These are phyloP conservation scores for Handroanthus guayacan DNA, from an alignment of 257 asterid species.

Conservation along the genomic window DNA sequence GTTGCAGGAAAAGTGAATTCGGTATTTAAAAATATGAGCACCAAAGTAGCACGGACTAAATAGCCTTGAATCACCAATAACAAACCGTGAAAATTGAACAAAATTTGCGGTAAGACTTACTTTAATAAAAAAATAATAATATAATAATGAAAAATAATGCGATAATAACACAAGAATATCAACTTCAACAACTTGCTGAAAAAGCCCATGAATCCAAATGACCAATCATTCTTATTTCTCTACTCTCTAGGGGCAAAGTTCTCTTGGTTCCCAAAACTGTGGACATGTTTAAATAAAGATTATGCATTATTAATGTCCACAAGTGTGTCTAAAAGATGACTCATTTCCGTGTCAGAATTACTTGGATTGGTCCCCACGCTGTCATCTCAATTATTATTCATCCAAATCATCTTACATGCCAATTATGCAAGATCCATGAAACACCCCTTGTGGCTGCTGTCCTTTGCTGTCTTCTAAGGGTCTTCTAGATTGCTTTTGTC, in stretches of 20 bases:
- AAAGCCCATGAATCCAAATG: constrained; percentile 12
- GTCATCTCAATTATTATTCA: constrained; percentile 17
- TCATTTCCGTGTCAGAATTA: constrained; percentile 54
- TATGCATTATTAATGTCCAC: constrained; percentile 30
- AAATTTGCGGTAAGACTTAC: too few species aligned
- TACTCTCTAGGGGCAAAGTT: constrained; percentile 5
- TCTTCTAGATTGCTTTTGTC: constrained; percentile 2
- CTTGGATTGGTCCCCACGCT: constrained; percentile 36
- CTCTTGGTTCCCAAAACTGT: constrained; percentile 31
- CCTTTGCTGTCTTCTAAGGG: constrained; percentile 25
- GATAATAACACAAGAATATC: background rate
- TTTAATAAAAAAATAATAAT: too few species aligned
- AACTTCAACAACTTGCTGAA: background rate
- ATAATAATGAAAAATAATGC: too few species aligned
- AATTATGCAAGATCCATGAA: background rate
- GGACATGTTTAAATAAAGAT: constrained; percentile 4
- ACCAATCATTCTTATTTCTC: background rate
- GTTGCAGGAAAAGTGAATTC: too few species aligned
- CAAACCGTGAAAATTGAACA: too few species aligned
- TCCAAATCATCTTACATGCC: background rate
- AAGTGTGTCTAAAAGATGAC: constrained; percentile 40
- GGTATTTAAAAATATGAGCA: too few species aligned
- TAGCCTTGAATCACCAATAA: too few species aligned
- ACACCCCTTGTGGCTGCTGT: constrained; percentile 20
- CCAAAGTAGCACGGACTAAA: too few species aligned